A percentile compares a stretch with the other conserved stretches of the same genome.
Evolutionary conservation across 2,329 filamentous ascomycete species (phyloP).

Genomic region (Tolypocladium cylindrosporum): DNA sequence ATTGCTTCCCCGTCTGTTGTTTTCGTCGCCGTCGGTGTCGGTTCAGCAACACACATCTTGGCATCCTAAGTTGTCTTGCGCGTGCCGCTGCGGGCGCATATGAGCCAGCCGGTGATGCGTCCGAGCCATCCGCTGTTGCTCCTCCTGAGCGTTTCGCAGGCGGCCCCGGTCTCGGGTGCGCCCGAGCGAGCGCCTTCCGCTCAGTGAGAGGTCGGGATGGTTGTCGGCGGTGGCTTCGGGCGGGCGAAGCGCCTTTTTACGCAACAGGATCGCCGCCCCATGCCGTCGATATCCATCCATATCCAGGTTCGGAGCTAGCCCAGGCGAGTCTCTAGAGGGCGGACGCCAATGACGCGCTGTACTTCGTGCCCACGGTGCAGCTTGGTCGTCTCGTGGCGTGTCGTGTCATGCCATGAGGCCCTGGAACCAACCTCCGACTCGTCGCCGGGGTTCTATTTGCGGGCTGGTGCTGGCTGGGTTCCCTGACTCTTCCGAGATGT

Average conservation of each 20-base stretch:
- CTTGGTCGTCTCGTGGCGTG: not conserved
- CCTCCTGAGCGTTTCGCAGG: not conserved
- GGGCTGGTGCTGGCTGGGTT: not conserved
- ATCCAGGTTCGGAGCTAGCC: not conserved
- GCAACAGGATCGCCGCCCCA: not conserved
- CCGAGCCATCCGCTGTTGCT: not conserved
- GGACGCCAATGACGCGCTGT: not conserved
- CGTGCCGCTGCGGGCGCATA: not conserved
- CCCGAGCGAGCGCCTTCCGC: not conserved
- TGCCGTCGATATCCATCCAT: not conserved
- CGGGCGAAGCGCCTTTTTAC: not conserved
- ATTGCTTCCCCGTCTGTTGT: not conserved
- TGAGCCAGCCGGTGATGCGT: not conserved
- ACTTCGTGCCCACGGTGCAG: not conserved
- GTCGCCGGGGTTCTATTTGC: not conserved
- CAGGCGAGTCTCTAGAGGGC: not conserved
- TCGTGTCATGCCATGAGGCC: not conserved
- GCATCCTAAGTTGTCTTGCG: not conserved
- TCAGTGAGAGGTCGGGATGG: not conserved
- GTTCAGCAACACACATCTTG: not conserved
- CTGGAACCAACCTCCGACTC: not conserved
- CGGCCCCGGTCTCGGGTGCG: slow-evolving; percentile 2
- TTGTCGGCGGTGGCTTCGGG: not conserved
- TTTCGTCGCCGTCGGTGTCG: not conserved
- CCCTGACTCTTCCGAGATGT: not conserved